A percentile compares a stretch with the other conserved stretches of the same genome.
Evolutionary conservation across 2,329 filamentous ascomycete species (phyloP).

Genomic region (Fusarium kyushuense): DNA sequence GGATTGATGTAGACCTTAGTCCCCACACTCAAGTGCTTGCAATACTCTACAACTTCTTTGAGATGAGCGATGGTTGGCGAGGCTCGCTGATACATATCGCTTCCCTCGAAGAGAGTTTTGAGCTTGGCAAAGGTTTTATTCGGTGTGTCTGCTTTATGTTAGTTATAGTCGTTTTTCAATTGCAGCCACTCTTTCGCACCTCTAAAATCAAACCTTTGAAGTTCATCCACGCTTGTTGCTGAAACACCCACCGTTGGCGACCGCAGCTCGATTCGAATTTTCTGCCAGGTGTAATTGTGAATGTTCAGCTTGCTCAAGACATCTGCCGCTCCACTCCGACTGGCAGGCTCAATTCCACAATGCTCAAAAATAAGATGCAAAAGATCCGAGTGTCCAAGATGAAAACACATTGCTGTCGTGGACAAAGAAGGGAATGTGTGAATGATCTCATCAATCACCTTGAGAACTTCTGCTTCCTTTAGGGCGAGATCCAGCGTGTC

Average conservation of each 20-base stretch:
- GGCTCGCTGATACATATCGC: constrained; percentile 78
- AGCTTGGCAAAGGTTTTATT: constrained; percentile 69
- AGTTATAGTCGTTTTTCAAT: constrained; percentile 18
- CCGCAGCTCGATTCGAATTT: constrained; percentile 83
- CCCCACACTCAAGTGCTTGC: constrained; percentile 78
- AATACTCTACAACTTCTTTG: constrained; percentile 80
- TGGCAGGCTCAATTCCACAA: constrained; percentile 79
- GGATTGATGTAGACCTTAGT: constrained; percentile 87
- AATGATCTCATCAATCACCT: constrained; percentile 92
- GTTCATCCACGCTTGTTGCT: constrained; percentile 89
- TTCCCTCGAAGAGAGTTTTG: constrained; percentile 71
- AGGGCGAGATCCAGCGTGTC: constrained; percentile 84
- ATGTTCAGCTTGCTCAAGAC: constrained; percentile 89
- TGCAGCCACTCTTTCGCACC: constrained; percentile 58
- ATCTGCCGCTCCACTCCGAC: constrained; percentile 81
- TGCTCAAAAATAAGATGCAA: constrained; percentile 90
- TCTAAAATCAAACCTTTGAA: constrained; percentile 91
- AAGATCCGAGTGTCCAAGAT: constrained; percentile 89
- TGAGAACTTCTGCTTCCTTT: constrained; percentile 93
- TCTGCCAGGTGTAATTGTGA: constrained; percentile 82
- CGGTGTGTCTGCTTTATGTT: constrained; percentile 59
- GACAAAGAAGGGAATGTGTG: constrained; percentile 81
- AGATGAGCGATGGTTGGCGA: constrained; percentile 83
- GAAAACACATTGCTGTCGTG: constrained; percentile 82
- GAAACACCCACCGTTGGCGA: constrained; percentile 85